Base-by-base conservation (phyloP, 768 basidiomycete genomes). In the Mycena floridula region DNA sequence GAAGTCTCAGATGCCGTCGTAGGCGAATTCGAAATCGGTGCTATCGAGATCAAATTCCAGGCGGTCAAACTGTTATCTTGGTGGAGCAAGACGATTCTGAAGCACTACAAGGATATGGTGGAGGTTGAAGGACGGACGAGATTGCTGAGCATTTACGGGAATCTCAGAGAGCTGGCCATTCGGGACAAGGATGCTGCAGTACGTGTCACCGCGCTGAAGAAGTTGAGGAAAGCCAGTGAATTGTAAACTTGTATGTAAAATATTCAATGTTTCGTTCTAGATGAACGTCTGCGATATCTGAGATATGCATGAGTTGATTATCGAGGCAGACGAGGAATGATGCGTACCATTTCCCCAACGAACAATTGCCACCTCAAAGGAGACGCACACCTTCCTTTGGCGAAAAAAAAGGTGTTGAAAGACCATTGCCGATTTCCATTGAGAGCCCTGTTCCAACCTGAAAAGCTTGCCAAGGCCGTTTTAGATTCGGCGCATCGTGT, bases 81-180 rank as follows among this genome's bases (percentile, higher is more conserved):
- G 52, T 53, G 52, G 52, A n/a, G 24, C 25, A 30, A 37, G 32
- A 53, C 40, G 43, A 46, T 49, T 44, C 41, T 51, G 35, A 22
- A 13, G 27, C 20, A 18, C 26, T 1, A 32, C 25, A 36, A 43
- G 40, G 20, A n/a, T 20, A 25, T 52, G 42, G 51, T 42, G 48
- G 26, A 40, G 23, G 51, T 37, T 18, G 51, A 52, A 43, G 48
- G 51, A 25, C 41, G 45, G 24, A 45, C 46, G 41, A 41, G 44
- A 24, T 45, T 52, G n/a, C 37, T 52, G 38, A 12, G 23, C 24
- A 35, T 42, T 24, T 52, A 49, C 46, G 48, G 46, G 20, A 48
- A 49, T 28, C 43, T 52, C 44, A 45, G 44, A 38, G 20, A 46
- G 44, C 25, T 52, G 45, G 48, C 49, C 25, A 15, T 16, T 32